Evolutionary conservation across 208 protist species (phyloP), one percentile per base, ranked within the genome.

Genomic region (Porcisia hertigi): DNA sequence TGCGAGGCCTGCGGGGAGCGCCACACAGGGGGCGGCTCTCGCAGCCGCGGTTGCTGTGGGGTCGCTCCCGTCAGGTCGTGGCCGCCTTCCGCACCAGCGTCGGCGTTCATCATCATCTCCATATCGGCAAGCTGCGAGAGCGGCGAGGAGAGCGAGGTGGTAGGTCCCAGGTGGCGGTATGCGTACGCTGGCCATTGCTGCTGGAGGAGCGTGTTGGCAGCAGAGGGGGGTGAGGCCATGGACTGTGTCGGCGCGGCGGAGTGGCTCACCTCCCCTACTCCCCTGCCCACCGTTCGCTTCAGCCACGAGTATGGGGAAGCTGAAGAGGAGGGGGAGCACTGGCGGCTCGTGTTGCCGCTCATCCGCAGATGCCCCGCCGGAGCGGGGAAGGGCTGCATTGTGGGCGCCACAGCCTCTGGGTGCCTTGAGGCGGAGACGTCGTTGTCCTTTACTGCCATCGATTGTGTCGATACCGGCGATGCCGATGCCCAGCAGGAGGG

Each of bases 11-110:
- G 79, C 43, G 79, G 79, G 23, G 79, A 79, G 55, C 79, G 79
- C 79, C 79, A 83, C 54, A 72, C 69, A 45, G 79, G 30, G 30
- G 30, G 79, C 20, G 79, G 79, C 54, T 77, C 73, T 12, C 77
- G 77, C 57, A 47, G 77, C n/a, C 64, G 77, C 59, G 36, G 12
- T 18, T 23, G 67, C 58, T 63, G 67, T 5, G 69, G 73, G 45
- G 60, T 78, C 18, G 34, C 43, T 4, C 30, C 54, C 6, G 34
- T 45, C 36, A 49, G 6, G 63, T 20, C 23, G 23, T 67, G 39
- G 16, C 63, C 39, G 36, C 36, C 52, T 41, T 59, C 69, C 2
- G 34, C 53, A 3, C 43, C 53, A 14, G 49, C 53, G 36, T 72
- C 53, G 30, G 14, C 20, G 25, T 36, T 53, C 34, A 23, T 47